Conservation (phyloP, 768 basidiomycete genomes). For the Tulasnella sp. region DNA sequence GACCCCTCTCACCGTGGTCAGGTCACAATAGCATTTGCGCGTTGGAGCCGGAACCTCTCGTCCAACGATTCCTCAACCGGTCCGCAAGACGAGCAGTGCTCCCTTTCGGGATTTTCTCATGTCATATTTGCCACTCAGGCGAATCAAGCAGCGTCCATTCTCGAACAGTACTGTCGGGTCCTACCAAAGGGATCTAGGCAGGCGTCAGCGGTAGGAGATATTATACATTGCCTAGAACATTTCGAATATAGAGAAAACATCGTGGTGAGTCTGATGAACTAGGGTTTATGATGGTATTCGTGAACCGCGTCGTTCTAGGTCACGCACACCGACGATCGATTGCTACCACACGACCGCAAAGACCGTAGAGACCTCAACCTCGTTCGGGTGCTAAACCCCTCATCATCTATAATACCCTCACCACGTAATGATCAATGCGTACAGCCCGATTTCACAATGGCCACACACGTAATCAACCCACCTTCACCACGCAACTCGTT, state of each 20-base stretch:
- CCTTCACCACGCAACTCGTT: slow-evolving; percentile 24
- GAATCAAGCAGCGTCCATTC: slow-evolving; percentile 46
- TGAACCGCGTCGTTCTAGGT: slow-evolving; percentile 42
- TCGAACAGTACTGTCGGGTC: too few species aligned
- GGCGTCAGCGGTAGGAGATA: slow-evolving; percentile 27
- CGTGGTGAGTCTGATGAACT: slow-evolving; percentile 11
- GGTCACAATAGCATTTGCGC: slow-evolving; percentile 26
- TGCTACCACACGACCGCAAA: slow-evolving; percentile 38
- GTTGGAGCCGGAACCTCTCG: too few species aligned
- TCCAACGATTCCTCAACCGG: background rate
- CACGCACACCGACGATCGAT: slow-evolving; percentile 47
- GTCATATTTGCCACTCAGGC: slow-evolving; percentile 67
- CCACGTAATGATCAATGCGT: slow-evolving; percentile 26
- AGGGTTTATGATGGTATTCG: background rate
- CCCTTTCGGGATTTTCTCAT: slow-evolving; percentile 42
- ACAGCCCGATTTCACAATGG: slow-evolving; percentile 46
- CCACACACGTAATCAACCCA: slow-evolving; percentile 46
- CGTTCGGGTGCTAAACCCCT: slow-evolving; percentile 24
- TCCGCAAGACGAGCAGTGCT: background rate
- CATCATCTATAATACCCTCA: slow-evolving; percentile 1
- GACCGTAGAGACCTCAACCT: slow-evolving; percentile 62
- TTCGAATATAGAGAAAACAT: slow-evolving; percentile 40
- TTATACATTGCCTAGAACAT: slow-evolving; percentile 37
- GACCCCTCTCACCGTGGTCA: slow-evolving; percentile 29
- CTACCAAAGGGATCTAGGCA: slow-evolving; percentile 22